Evolutionary conservation across 1,284 basidiomycete species (phyloP).

Genomic region (Erythrobasidium hasegawianum): DNA sequence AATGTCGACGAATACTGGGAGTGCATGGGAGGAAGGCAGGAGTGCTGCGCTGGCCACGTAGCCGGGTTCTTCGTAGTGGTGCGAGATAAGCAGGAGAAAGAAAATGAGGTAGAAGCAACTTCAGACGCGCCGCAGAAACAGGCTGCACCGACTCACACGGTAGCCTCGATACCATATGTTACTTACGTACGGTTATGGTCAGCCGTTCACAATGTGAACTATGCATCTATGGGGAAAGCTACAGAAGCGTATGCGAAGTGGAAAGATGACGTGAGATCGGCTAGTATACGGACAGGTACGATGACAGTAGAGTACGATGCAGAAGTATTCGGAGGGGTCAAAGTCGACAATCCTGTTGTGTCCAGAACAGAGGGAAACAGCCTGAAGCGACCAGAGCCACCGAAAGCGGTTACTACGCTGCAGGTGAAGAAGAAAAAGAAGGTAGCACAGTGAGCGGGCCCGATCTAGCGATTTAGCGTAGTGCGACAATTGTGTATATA

Average conservation of each 20-base stretch:
- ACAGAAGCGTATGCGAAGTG: background rate
- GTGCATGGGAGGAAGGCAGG: slow-evolving; percentile 87
- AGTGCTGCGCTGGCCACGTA: slow-evolving; percentile 76
- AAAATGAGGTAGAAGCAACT: background rate
- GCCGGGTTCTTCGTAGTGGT: slow-evolving; percentile 79
- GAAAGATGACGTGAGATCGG: slow-evolving; percentile 5
- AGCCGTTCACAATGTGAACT: slow-evolving; percentile 44
- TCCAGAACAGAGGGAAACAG: background rate
- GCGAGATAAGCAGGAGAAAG: slow-evolving; percentile 1
- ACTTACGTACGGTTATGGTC: slow-evolving; percentile 43
- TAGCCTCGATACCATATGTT: slow-evolving; percentile 35
- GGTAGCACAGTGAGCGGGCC: background rate
- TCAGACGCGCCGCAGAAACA: background rate
- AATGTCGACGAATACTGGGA: slow-evolving; percentile 81
- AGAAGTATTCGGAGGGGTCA: slow-evolving; percentile 1
- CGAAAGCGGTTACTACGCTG: slow-evolving; percentile 38
- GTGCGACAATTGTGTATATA: too few species aligned
- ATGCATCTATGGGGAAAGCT: slow-evolving; percentile 16
- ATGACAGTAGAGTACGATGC: slow-evolving; percentile 2
- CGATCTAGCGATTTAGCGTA: too few species aligned
- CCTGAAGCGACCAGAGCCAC: slow-evolving; percentile 12
- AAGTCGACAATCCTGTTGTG: slow-evolving; percentile 28
- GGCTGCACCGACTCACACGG: background rate
- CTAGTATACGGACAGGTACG: slow-evolving; percentile 1
- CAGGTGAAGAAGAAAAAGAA: slow-evolving; percentile 43